Evolutionary conservation across 192 early-diverging fungal genomes (phyloP).

Genomic region (Coemansia umbellata): DNA sequence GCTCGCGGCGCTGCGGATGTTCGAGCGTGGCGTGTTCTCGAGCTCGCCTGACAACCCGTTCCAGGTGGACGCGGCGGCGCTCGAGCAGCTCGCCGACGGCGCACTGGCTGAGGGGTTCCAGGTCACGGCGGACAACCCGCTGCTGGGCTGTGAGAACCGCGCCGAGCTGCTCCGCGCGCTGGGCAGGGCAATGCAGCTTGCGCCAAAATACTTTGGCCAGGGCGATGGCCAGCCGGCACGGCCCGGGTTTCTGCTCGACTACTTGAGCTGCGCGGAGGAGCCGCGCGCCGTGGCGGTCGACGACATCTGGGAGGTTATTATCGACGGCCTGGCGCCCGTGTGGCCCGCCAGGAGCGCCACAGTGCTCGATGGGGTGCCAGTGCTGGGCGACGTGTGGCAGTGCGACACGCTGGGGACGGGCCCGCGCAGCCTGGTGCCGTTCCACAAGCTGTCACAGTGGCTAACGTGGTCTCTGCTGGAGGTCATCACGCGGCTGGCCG

Average conservation of each 20-base stretch:
- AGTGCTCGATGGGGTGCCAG: constrained; percentile 63
- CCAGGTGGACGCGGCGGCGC: constrained; percentile 61
- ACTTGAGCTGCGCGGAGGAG: constrained; percentile 53
- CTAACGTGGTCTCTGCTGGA: constrained; percentile 91
- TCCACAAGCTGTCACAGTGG: constrained; percentile 97
- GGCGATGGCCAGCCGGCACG: constrained; percentile 47
- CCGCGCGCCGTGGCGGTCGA: constrained; percentile 58
- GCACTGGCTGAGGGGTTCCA: constrained; percentile 64
- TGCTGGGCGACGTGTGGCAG: constrained; percentile 93
- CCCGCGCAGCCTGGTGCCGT: constrained; percentile 60
- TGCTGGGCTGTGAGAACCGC: constrained; percentile 79
- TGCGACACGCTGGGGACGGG: constrained; percentile 53
- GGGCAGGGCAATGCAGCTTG: constrained; percentile 52
- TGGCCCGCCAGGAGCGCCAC: constrained; percentile 88
- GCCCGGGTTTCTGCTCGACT: constrained; percentile 84
- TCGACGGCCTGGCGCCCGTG: constrained; percentile 72
- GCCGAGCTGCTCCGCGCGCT: constrained; percentile 64
- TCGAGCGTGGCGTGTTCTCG: constrained; percentile 75
- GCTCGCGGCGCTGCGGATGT: constrained; percentile 81
- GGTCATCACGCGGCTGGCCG: constrained; percentile 57
- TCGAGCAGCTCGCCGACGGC: constrained; percentile 25
- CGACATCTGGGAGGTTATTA: constrained; percentile 75
- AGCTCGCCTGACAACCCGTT: constrained; percentile 52
- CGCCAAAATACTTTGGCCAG: constrained; percentile 58
- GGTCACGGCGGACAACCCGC: constrained; percentile 68